Base-by-base conservation (phyloP, 768 basidiomycete genomes). In the Leucosporidium yakuticum region DNA sequence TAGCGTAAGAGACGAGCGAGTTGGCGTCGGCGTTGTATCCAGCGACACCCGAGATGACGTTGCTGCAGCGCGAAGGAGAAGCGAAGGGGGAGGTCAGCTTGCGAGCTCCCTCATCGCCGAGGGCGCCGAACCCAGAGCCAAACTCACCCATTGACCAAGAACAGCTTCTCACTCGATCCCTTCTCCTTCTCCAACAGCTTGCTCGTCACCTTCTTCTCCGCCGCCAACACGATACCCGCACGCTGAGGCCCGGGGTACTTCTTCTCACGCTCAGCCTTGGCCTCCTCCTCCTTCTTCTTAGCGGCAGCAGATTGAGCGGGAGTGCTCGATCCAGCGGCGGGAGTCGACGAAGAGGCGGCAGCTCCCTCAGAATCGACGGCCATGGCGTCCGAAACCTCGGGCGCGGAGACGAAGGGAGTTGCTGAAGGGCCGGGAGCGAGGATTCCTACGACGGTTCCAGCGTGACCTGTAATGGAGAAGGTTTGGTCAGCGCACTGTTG, bases 151-250 rank as follows among this genome's bases (percentile, higher is more conserved):
- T 97, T 99, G 74, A 98, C 83, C 59, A 96, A 78, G 80, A 90
- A 98, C 80, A 99, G 90, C 85, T 99, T 99, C 85, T 99, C 95
- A 62, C 92, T 92, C 75, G 91, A 94, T 25, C 93, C 96, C 69
- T 91, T 93, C 50, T 89, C 89, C 78, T 90, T 93, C 54, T 98
- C 96, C 55, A 99, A 84, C 47, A 98, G 86, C 80, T 98, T 99
- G 54, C 93, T 93, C 0, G 96, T 98, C 36, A 98, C 93, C 80
- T 95, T 96, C 85, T 95, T 95, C 84, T 99, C 90, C 9, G 89
- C 93, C 0, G 90, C 93, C 4, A 95, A 83, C 14, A 95, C 90
- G 23, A 95, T 89, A 0, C 93, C 93, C 70, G 93, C 89, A 74
- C 86, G 88, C 34, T 66, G 67, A 48, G 64, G 65, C 15, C 47